Evolutionary conservation across 805 yeast genomes (phyloP), one percentile per base, ranked within the genome.

Genomic region (Saccharomycopsis selenospora): DNA sequence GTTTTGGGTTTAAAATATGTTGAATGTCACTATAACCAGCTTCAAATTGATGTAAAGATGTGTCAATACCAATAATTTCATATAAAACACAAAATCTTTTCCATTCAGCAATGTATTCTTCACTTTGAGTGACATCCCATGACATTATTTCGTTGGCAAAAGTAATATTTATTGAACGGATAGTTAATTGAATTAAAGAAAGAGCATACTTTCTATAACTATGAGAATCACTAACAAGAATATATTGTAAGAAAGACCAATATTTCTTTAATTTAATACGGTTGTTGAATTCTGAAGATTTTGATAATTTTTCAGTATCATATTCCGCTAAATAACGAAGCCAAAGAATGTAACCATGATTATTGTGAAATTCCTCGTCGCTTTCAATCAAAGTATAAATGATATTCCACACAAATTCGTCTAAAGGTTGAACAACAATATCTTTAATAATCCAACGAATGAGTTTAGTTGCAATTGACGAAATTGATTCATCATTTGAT

Each of bases 1-100:
- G 60, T 27, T 36, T 4, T 3, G 51, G 54, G 30, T 43, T 33
- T n/a, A 49, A 36, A 10, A 52, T 33, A 10, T 10, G 24, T 30
- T 46, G 48, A 40, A 89, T 75, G 56, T 86, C 95, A 5, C 66
- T 65, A 1, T 74, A 64, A 0, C 93, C 91, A 10, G 87, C 95
- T 56, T 81, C 80, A 0, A 90, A 79, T 63, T 90, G 96, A 57
- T 90, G 89, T 57, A 86, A 65, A 0, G 96, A 85, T 0, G 96
- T 79, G 61, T 89, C 96, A 36, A 89, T 73, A 1, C 88, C 93
- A 24, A 86, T 66, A 42, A 89, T 84, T 59, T 89, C 96, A 57
- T 77, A 83, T 11, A 89, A 64, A 0, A 95, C 85, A 24, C 79
- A 70, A 57, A 71, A 89, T 50, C 85, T 72, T 40, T 76, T 71